Evolutionary conservation across 768 basidiomycete species (phyloP).

Genomic region (Amylocystis lapponica): DNA sequence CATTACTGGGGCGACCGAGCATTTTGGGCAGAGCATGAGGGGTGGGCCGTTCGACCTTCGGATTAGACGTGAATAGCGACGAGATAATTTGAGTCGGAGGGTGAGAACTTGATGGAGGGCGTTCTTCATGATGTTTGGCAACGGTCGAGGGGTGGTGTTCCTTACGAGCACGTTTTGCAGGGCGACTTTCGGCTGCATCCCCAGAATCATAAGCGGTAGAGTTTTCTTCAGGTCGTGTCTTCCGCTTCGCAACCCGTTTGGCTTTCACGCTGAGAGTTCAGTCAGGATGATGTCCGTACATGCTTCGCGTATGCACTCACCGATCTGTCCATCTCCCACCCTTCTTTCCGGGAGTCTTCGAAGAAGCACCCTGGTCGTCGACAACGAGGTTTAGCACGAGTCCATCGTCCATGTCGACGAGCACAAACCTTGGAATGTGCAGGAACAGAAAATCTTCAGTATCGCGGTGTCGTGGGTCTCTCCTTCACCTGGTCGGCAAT

Average conservation of each 20-base stretch:
- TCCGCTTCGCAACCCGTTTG: slow-evolving; percentile 64
- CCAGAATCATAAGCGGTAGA: slow-evolving; percentile 11
- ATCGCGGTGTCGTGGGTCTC: slow-evolving; percentile 1
- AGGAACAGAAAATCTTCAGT: not conserved
- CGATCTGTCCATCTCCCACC: slow-evolving; percentile 77
- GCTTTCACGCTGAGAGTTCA: slow-evolving; percentile 54
- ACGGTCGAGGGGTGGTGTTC: not conserved
- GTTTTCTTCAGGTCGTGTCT: slow-evolving; percentile 35
- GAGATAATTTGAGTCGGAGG: slow-evolving; percentile 67
- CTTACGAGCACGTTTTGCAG: slow-evolving; percentile 42
- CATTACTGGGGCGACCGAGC: slow-evolving; percentile 61
- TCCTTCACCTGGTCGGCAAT: slow-evolving; percentile 1
- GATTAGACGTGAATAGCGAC: slow-evolving; percentile 25
- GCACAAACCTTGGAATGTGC: slow-evolving; percentile 1
- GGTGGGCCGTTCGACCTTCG: slow-evolving; percentile 16
- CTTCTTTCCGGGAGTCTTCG: slow-evolving; percentile 32
- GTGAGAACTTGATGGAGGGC: slow-evolving; percentile 20
- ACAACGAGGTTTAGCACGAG: slow-evolving; percentile 65
- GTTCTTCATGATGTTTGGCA: slow-evolving; percentile 14
- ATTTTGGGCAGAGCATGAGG: not conserved
- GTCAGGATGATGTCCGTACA: not conserved
- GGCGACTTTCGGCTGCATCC: slow-evolving; percentile 27
- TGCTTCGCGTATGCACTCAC: slow-evolving; percentile 30
- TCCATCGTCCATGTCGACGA: slow-evolving; percentile 56
- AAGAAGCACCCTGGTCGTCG: slow-evolving; percentile 4